Evolutionary conservation across 129 eudicot genomes (phyloP).

Genomic region (Lonicera japonica): DNA sequence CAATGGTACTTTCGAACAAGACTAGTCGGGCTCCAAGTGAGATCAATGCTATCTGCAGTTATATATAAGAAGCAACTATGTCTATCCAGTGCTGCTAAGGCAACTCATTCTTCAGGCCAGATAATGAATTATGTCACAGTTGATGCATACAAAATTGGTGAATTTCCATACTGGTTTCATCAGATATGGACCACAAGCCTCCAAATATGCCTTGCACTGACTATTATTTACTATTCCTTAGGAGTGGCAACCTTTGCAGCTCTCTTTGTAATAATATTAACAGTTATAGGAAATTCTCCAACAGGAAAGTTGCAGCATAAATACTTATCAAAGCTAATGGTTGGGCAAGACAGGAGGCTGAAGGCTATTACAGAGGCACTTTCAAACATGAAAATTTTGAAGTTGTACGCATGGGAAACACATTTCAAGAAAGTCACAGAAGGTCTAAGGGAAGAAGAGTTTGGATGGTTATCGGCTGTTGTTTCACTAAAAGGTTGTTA

Average conservation of each 20-base stretch:
- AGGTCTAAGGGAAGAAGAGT: slow-evolving; percentile 32
- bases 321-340: slow-evolving; percentile 41
- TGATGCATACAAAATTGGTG: slow-evolving; percentile 56
- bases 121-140: slow-evolving; percentile 53
- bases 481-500: slow-evolving; percentile 34
- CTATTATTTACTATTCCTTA: slow-evolving; percentile 31
- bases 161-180: slow-evolving; percentile 56
- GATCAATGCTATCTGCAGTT: slow-evolving; percentile 51
- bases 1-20: slow-evolving; percentile 50
- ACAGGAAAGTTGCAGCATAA: slow-evolving; percentile 49
- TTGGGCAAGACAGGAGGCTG: slow-evolving; percentile 44
- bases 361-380: slow-evolving; percentile 53
- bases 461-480: slow-evolving; percentile 27
- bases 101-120: slow-evolving; percentile 45
- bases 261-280: slow-evolving; percentile 27
- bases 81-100: slow-evolving; percentile 41
- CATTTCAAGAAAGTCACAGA: slow-evolving; percentile 40
- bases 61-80: slow-evolving; percentile 51
- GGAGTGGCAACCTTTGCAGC: slow-evolving; percentile 53
- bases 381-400: slow-evolving; percentile 54
- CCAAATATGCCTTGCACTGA: slow-evolving; percentile 40
- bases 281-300: slow-evolving; percentile 42
- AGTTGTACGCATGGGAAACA: slow-evolving; percentile 62
- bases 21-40: slow-evolving; percentile 49
- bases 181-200: slow-evolving; percentile 50